Percentiles rank a stretch among this genome's conserved stretches.
Conservation (phyloP, 805 yeast genomes). For the Kodamaea hsintzibuensis region DNA sequence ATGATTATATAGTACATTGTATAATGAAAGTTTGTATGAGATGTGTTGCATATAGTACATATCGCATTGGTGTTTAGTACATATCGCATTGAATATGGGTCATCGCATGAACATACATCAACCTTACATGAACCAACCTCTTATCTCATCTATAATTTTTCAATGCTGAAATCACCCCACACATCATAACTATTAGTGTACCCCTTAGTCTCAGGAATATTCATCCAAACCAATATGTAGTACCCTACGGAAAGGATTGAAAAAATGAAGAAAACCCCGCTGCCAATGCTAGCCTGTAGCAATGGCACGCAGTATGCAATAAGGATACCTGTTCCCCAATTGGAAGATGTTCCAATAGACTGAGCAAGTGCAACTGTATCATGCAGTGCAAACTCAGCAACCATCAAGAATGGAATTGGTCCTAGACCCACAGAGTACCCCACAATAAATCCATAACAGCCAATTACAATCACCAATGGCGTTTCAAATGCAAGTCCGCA, state of each 20-base stretch:
- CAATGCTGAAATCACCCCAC: conserved; percentile 20
- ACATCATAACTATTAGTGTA: conserved; percentile 25
- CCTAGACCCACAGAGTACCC: conserved; percentile 39
- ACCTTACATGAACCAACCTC: neutral
- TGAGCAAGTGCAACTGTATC: conserved; percentile 37
- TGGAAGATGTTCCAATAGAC: conserved; percentile 34
- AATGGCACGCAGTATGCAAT: conserved; percentile 36
- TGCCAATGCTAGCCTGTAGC: conserved; percentile 25
- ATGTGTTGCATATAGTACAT: neutral
- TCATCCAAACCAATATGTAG: conserved; percentile 18
- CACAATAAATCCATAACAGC: conserved; percentile 33
- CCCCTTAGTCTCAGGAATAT: conserved; percentile 38
- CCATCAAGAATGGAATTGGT: conserved; percentile 40
- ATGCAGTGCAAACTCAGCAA: conserved; percentile 34
- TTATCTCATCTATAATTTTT: conserved; percentile 1
- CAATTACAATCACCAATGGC: conserved; percentile 21
- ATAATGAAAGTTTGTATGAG: too few relatives aligned
- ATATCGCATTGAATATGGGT: too few relatives aligned
- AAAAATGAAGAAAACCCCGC: conserved; percentile 31
- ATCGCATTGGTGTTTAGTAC: too few relatives aligned
- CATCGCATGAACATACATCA: neutral
- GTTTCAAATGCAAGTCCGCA: conserved; percentile 20
- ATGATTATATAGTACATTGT: too few relatives aligned
- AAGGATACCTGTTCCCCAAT: conserved; percentile 36
- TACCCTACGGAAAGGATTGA: conserved; percentile 20